Evolutionary conservation across 1,284 basidiomycete species (phyloP).

Genomic region (Ganoderma lingzhi): DNA sequence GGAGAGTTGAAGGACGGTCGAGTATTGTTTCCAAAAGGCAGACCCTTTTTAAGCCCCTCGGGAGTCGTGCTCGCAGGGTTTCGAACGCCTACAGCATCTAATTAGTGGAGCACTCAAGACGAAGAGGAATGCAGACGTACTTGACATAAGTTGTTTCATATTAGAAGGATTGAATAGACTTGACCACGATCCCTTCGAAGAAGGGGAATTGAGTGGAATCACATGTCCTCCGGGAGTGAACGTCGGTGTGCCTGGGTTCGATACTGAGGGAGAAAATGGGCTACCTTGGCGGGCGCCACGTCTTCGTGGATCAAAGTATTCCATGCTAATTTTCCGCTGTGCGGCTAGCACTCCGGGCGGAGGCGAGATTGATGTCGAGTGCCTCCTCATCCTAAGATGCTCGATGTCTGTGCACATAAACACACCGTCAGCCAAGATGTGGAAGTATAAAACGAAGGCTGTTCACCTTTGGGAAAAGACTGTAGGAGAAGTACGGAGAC

Average conservation of each 20-base stretch:
- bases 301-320: slow-evolving; percentile 28
- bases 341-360: slow-evolving; percentile 13
- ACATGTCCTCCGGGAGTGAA: slow-evolving; percentile 28
- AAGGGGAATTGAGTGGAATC: slow-evolving; percentile 50
- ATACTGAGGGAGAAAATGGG: slow-evolving; percentile 46
- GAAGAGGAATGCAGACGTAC: slow-evolving; percentile 44
- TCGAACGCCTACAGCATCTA: slow-evolving; percentile 22
- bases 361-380: slow-evolving; percentile 19
- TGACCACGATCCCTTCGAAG: slow-evolving; percentile 79
- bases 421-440: neutral
- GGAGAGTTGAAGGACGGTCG: slow-evolving; percentile 40
- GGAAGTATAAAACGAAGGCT: neutral
- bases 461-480: slow-evolving; percentile 41
- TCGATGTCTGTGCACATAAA: neutral
- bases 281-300: slow-evolving; percentile 20
- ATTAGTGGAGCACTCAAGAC: neutral
- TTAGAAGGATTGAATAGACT: slow-evolving; percentile 71
- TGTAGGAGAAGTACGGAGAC: slow-evolving; percentile 70
- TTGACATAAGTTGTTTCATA: slow-evolving; percentile 70
- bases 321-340: slow-evolving; percentile 29
- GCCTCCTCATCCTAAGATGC: neutral
- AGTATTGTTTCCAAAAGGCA: slow-evolving; percentile 26
- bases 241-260: slow-evolving; percentile 47
- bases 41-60: slow-evolving; percentile 10
- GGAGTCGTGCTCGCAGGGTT: slow-evolving; percentile 18